A percentile compares a stretch with the other conserved stretches of the same genome.
These are phyloP conservation scores for Colletotrichum melonis DNA, from an alignment of 2,329 filamentous ascomycete genomes.

Conservation along the genomic window DNA sequence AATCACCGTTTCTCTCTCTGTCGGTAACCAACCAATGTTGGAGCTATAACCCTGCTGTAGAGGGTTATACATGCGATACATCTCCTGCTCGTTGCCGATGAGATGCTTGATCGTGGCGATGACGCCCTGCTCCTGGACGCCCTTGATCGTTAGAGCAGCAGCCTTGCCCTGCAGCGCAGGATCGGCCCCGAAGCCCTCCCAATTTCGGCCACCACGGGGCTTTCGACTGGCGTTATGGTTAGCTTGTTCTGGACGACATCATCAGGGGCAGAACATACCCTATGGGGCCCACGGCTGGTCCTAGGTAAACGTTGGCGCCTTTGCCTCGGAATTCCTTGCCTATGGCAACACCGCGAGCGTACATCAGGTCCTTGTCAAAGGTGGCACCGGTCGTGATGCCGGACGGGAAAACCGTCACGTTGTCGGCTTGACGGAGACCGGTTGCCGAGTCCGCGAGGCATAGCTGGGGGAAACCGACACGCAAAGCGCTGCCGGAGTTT, in stretches of 20 bases:
- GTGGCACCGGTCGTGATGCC: conserved; percentile 83
- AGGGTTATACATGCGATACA: conserved; percentile 72
- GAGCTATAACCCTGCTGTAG: conserved; percentile 69
- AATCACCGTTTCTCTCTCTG: background rate
- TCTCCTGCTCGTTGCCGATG: conserved; percentile 67
- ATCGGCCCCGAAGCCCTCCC: conserved; percentile 80
- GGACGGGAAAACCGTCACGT: conserved; percentile 81
- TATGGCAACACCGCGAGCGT: conserved; percentile 73
- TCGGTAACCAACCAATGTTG: conserved; percentile 73
- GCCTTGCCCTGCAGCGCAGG: conserved; percentile 81
- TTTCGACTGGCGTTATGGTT: conserved; percentile 61
- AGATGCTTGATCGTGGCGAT: conserved; percentile 68
- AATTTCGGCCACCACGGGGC: conserved; percentile 78
- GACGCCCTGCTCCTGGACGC: conserved; percentile 69
- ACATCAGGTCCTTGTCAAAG: conserved; percentile 79
- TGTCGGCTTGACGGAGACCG: conserved; percentile 78
- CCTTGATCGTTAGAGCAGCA: conserved; percentile 81
- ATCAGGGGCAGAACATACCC: conserved; percentile 42
- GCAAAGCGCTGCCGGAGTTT: conserved; percentile 77
- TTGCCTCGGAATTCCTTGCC: conserved; percentile 80
- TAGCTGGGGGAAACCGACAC: conserved; percentile 78
- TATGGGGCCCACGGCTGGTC: conserved; percentile 76
- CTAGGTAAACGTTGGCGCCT: conserved; percentile 77
- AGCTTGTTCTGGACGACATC: background rate
- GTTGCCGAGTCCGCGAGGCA: conserved; percentile 79